Base-by-base conservation (phyloP, 805 yeast species). In the Kuraishia ogatae region DNA sequence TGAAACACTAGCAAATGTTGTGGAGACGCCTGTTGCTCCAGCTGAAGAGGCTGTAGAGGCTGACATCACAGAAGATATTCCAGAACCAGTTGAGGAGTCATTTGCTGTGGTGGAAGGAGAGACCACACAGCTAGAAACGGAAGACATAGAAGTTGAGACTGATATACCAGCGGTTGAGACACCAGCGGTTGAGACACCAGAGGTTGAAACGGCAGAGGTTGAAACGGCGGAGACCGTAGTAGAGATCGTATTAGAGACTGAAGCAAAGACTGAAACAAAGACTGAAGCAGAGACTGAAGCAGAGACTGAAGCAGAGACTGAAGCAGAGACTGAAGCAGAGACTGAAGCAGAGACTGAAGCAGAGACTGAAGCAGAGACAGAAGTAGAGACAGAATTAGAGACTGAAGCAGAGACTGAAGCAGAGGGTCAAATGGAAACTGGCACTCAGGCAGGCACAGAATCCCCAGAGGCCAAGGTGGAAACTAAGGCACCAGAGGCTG, bases 141-240 rank as follows among this genome's bases (percentile, higher is more conserved):
- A 58, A 1, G 56, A n/a, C n/a, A n/a, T 48, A 19, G 65, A 60
- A n/a, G 52, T 49, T 5, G 64, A 58, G 21, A 53, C 54, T 26
- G 54, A 52, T 11, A 50, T 11, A 22, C 39, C 46, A 51, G 55
- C 29, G 55, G 10, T 19, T 7, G 46, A 28, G 43, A 28, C 52
- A 22, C 39, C 46, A 51, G 55, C 24, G 56, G 5, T 39, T n/a
- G 52, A 17, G 52, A 50, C 52, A n/a, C 19, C 52, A 24, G 43
- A 28, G 43, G n/a, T 22, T 28, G 35, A 23, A 20, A 49, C 39
- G 20, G 8, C 29, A 26, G 29, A 26, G 10, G 29, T 26, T 26
- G 51, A 49, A 19, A 49, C 26, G 7, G 50, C n/a, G 21, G 15
- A n/a, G n/a, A n/a, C 11, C 22, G 20, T 5, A 8, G 48, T 20